These are phyloP conservation scores for Asterophora parasitica DNA, from an alignment of 768 basidiomycete species.

Conservation along the genomic window DNA sequence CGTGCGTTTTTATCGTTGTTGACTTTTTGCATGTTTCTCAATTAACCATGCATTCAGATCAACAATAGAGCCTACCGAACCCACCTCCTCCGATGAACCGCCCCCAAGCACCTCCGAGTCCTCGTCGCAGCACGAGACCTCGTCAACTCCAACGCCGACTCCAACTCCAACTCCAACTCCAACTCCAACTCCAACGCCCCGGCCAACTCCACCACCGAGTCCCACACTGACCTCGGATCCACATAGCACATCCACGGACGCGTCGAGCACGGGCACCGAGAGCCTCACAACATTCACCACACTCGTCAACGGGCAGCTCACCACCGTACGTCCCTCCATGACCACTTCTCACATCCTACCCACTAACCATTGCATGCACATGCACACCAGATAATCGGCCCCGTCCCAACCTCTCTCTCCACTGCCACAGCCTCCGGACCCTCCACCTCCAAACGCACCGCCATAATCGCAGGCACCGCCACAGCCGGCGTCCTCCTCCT, in stretches of 20 bases:
- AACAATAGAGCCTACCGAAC: neutral
- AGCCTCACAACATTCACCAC: constrained; percentile 1
- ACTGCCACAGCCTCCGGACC: neutral
- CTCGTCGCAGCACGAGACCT: neutral
- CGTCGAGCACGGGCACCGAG: neutral
- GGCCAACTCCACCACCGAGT: neutral
- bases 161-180: neutral
- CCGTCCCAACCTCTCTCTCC: constrained; percentile 11
- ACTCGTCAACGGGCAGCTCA: neutral
- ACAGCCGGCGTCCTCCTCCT: constrained; percentile 3
- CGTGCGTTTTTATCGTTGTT: too few species aligned
- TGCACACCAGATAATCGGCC: neutral
- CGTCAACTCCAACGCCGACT: neutral
- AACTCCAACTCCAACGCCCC: neutral
- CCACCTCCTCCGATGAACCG: neutral
- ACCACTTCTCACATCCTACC: too few species aligned
- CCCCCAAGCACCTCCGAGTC: neutral
- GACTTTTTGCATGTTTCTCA: too few species aligned
- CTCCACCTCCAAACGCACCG: neutral
- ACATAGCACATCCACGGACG: neutral
- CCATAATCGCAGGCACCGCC: constrained; percentile 7
- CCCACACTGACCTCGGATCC: neutral
- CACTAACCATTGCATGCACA: neutral
- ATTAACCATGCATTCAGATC: neutral
- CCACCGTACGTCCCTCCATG: constrained; percentile 4